Evolutionary conservation across 2,329 filamentous ascomycete genomes (phyloP).

Genomic region (Thelonectria discophora): DNA sequence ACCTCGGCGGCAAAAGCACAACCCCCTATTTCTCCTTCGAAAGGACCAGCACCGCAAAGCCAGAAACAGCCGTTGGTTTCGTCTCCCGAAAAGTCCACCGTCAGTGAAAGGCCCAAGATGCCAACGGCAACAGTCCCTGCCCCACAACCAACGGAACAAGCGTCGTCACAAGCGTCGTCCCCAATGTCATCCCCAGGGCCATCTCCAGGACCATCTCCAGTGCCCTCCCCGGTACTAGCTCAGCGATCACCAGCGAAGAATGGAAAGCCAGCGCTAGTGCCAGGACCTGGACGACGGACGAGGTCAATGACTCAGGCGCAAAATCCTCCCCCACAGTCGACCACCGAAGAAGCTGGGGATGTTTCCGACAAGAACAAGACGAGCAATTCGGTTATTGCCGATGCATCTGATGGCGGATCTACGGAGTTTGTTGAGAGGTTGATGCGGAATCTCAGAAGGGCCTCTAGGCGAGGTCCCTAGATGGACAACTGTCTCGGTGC

Average conservation of each 20-base stretch:
- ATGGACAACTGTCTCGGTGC: not conserved
- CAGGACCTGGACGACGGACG: not conserved
- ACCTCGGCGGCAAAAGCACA: conserved; percentile 27
- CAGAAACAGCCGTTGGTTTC: conserved; percentile 27
- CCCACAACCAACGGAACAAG: conserved; percentile 38
- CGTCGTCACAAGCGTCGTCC: conserved; percentile 2
- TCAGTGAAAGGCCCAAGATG: conserved; percentile 21
- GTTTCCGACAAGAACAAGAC: conserved; percentile 1
- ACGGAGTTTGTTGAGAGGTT: conserved; percentile 62
- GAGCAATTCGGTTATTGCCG: conserved; percentile 49
- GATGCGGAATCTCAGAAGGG: conserved; percentile 60
- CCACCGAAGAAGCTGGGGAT: not conserved
- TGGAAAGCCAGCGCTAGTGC: not conserved
- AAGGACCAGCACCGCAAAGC: conserved; percentile 3
- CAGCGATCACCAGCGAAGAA: not conserved
- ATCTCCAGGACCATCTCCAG: not conserved
- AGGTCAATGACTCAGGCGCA: not conserved
- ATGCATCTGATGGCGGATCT: conserved; percentile 55
- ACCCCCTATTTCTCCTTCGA: conserved; percentile 14
- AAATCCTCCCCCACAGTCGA: not conserved
- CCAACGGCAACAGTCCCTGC: conserved; percentile 47
- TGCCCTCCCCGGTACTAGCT: not conserved
- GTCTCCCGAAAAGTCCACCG: conserved; percentile 14
- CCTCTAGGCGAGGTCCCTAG: conserved; percentile 40
- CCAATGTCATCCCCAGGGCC: not conserved